Conservation (phyloP, 2,329 filamentous ascomycete genomes). For the Alternaria viburni region DNA sequence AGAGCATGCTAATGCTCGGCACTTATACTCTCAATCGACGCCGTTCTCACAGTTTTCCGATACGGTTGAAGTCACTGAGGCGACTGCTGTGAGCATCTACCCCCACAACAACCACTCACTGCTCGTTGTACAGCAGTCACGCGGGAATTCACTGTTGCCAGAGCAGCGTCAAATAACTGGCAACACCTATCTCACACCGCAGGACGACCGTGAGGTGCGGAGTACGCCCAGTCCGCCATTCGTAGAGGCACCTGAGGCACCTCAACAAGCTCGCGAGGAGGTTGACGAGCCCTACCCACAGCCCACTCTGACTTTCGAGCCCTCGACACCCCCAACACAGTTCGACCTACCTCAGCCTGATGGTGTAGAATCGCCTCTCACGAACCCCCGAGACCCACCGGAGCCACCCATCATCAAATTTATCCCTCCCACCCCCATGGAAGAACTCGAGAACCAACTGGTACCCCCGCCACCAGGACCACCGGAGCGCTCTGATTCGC, state of each 20-base stretch:
- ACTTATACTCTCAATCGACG: constrained; percentile 58
- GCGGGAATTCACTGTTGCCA: constrained; percentile 32
- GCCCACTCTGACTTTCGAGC: constrained; percentile 42
- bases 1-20: constrained; percentile 50
- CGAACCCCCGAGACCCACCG: constrained; percentile 64
- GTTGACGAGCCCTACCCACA: constrained; percentile 14
- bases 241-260: constrained; percentile 28
- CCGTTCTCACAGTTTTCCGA: constrained; percentile 56
- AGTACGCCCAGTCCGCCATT: constrained; percentile 34
- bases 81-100: constrained; percentile 65
- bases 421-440: constrained; percentile 61
- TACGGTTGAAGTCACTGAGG: constrained; percentile 67
- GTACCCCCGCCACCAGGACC: constrained; percentile 34
- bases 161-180: constrained; percentile 23
- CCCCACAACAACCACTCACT: constrained; percentile 69
- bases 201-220: constrained; percentile 24
- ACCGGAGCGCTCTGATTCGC: constrained; percentile 42
- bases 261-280: constrained; percentile 6
- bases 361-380: constrained; percentile 62
- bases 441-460: constrained; percentile 54
- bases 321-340: constrained; percentile 47
- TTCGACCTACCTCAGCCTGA: constrained; percentile 26
- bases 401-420: constrained; percentile 63
- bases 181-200: constrained; percentile 20
- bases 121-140: constrained; percentile 65